Evolutionary conservation across 768 basidiomycete genomes (phyloP).

Genomic region (Tricholoma terreum): DNA sequence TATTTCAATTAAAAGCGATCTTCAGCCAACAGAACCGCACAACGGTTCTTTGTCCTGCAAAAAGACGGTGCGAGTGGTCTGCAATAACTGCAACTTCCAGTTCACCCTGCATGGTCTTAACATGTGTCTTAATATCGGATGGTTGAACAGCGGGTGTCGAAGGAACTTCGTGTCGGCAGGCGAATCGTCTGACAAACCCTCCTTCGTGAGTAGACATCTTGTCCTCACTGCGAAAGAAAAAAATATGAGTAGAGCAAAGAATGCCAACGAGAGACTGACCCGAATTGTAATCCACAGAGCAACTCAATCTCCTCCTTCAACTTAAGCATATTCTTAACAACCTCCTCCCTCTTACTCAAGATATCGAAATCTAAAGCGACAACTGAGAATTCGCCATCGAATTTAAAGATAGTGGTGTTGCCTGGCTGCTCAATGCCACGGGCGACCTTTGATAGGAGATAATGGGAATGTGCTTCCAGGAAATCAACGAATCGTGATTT

Average conservation of each 20-base stretch:
- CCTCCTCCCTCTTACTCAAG: constrained; percentile 26
- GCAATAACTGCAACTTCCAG: constrained; percentile 50
- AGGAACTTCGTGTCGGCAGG: constrained; percentile 24
- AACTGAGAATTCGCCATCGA: constrained; percentile 50
- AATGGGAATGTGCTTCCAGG: constrained; percentile 33
- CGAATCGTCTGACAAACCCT: constrained; percentile 37
- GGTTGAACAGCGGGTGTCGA: too few relatives aligned
- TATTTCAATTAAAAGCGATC: too few relatives aligned
- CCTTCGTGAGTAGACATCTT: constrained; percentile 28
- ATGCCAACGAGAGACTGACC: constrained; percentile 16
- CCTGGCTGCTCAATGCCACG: constrained; percentile 1
- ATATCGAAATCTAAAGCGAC: constrained; percentile 41
- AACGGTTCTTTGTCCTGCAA: constrained; percentile 54
- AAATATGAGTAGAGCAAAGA: background rate
- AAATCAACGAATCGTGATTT: constrained; percentile 26
- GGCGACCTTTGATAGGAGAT: constrained; percentile 24
- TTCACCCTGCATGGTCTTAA: constrained; percentile 50
- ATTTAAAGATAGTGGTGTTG: constrained; percentile 34
- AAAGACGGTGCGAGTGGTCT: constrained; percentile 49
- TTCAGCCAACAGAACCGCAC: constrained; percentile 51
- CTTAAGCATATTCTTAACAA: constrained; percentile 25
- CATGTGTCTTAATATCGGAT: background rate
- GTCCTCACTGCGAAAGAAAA: constrained; percentile 21
- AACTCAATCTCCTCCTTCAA: constrained; percentile 34
- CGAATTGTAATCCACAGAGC: constrained; percentile 35